Percentiles rank a stretch among this genome's conserved stretches.
These are phyloP conservation scores for Gregarina niphandrodes DNA, from an alignment of 169 alveolate genomes.

Conservation along the genomic window DNA sequence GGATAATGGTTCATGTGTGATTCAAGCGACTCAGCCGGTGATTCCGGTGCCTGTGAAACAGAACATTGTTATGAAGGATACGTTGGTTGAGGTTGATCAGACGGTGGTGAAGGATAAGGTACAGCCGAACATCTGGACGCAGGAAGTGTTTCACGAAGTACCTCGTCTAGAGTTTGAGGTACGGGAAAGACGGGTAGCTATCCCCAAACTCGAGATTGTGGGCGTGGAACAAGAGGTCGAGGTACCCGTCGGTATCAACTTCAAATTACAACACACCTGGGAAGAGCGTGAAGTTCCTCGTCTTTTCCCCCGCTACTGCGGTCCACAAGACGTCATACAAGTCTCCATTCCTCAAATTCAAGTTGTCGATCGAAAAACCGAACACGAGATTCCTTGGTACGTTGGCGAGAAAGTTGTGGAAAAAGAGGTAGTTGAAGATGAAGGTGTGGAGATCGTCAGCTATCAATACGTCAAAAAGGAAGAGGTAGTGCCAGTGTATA, in stretches of 20 bases:
- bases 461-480: conserved; percentile 17
- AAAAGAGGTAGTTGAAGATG: conserved; percentile 17
- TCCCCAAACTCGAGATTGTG: conserved; percentile 15
- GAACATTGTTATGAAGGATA: conserved; percentile 16
- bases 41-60: conserved; percentile 21
- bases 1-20: too few species aligned
- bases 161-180: conserved; percentile 17
- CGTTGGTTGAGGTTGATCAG: conserved; percentile 15
- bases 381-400: conserved; percentile 15
- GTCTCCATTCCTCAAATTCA: conserved; percentile 19
- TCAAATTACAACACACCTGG: conserved; percentile 16
- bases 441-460: conserved; percentile 15
- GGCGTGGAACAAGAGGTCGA: conserved; percentile 13
- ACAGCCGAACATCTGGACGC: conserved; percentile 16
- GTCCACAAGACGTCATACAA: conserved; percentile 16
- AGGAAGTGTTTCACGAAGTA: conserved; percentile 19
- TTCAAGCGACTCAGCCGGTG: conserved; percentile 4
- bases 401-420: conserved; percentile 20
- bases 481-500: conserved; percentile 18
- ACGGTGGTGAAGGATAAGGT: conserved; percentile 15
- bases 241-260: conserved; percentile 17
- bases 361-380: conserved; percentile 17
- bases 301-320: conserved; percentile 15
- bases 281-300: conserved; percentile 19
- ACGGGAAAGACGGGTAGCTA: conserved; percentile 12